A percentile compares a stretch with the other conserved stretches of the same genome.
These are phyloP conservation scores for Metarhizium rileyi DNA, from an alignment of 2,329 filamentous ascomycete species.

Conservation along the genomic window DNA sequence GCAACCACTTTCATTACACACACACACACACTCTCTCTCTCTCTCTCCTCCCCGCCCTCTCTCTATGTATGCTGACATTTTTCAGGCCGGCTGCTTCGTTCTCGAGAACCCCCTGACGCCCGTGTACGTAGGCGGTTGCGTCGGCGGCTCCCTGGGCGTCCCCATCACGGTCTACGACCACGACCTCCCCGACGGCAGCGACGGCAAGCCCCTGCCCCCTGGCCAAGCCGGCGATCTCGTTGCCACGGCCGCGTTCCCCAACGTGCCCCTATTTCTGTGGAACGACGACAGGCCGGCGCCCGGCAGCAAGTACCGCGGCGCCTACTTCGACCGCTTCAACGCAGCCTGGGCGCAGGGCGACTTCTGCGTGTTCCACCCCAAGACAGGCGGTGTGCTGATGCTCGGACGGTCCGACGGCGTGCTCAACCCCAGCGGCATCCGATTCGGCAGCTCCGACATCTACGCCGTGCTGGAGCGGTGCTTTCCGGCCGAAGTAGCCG, in stretches of 20 bases:
- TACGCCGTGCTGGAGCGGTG: constrained; percentile 62
- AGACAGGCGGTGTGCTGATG: constrained; percentile 55
- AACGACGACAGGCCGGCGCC: constrained; percentile 38
- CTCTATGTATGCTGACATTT: background rate
- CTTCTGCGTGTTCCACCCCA: constrained; percentile 62
- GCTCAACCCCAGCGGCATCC: constrained; percentile 67
- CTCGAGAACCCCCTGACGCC: constrained; percentile 60
- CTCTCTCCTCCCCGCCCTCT: background rate
- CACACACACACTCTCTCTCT: background rate
- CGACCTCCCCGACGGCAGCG: constrained; percentile 37
- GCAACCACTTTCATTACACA: too few species aligned
- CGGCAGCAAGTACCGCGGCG: constrained; percentile 46
- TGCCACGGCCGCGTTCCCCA: constrained; percentile 61
- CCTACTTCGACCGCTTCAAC: constrained; percentile 53
- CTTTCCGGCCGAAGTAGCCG: constrained; percentile 53
- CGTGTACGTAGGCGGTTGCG: constrained; percentile 47
- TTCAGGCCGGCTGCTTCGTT: constrained; percentile 49
- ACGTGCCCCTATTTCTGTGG: constrained; percentile 61
- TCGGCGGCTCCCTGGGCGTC: constrained; percentile 39
- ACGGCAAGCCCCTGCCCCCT: constrained; percentile 33
- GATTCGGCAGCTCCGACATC: constrained; percentile 73
- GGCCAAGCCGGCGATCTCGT: constrained; percentile 70
- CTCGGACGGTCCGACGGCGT: constrained; percentile 69
- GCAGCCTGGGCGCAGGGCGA: constrained; percentile 77
- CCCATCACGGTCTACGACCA: constrained; percentile 53